These are phyloP conservation scores for Yarrowia sp. DNA, from an alignment of 805 yeast genomes.

Conservation along the genomic window DNA sequence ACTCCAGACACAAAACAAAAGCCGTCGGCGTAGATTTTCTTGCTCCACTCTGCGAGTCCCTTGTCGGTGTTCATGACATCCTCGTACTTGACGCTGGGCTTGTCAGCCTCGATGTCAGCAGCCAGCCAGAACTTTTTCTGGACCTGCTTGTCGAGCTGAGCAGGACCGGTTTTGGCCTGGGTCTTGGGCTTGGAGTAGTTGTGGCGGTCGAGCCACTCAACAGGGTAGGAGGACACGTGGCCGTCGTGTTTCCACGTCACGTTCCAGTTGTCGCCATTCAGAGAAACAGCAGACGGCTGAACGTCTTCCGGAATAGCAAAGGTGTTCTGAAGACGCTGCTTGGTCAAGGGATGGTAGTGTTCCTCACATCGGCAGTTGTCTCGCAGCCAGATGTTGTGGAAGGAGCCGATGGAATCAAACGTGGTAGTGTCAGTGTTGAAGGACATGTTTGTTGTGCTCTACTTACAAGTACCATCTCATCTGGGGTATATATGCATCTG, in stretches of 20 bases:
- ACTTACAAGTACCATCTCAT: neutral
- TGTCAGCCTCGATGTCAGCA: slow-evolving; percentile 50
- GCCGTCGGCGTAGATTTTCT: slow-evolving; percentile 62
- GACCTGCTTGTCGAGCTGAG: slow-evolving; percentile 43
- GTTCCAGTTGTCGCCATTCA: slow-evolving; percentile 41
- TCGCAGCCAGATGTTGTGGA: slow-evolving; percentile 64
- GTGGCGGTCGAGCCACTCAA: slow-evolving; percentile 57
- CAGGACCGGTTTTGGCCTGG: slow-evolving; percentile 48
- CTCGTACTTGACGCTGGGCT: slow-evolving; percentile 60
- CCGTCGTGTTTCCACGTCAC: slow-evolving; percentile 53
- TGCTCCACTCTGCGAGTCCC: slow-evolving; percentile 63
- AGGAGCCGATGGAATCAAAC: slow-evolving; percentile 7
- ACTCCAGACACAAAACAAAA: slow-evolving; percentile 67
- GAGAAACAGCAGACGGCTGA: slow-evolving; percentile 43
- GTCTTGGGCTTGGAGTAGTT: slow-evolving; percentile 61
- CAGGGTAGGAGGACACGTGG: slow-evolving; percentile 53
- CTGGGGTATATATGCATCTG: slow-evolving; percentile 18
- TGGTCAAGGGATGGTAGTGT: slow-evolving; percentile 63
- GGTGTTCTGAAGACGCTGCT: slow-evolving; percentile 65
- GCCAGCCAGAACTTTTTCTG: slow-evolving; percentile 56
- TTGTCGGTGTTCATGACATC: slow-evolving; percentile 55
- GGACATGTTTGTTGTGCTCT: neutral
- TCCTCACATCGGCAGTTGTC: slow-evolving; percentile 66
- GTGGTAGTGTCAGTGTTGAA: slow-evolving; percentile 1
- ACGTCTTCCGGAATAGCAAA: slow-evolving; percentile 53